phyloP scores from a whole-genome alignment of 345 rosid genomes.

The Gossypium anomalum region DNA sequence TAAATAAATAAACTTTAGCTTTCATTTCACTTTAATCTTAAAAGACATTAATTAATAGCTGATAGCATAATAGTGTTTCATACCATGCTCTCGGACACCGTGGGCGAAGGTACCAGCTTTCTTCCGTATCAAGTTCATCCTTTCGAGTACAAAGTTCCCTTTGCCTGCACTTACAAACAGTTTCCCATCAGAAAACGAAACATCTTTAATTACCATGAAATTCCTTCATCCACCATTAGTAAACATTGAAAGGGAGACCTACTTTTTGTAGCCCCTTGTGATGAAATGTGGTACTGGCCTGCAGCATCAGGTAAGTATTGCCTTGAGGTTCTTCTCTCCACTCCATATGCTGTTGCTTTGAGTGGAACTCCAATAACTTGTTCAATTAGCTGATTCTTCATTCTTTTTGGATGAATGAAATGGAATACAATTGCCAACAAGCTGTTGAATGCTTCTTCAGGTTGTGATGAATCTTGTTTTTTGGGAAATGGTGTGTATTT shows the following conservation, averaged over 20 bases:
- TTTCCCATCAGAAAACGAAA: neutral
- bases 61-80: neutral
- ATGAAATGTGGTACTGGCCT: slow-evolving; percentile 27
- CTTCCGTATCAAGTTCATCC: slow-evolving; percentile 45
- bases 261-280: slow-evolving; percentile 23
- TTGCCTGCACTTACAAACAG: slow-evolving; percentile 19
- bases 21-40: neutral
- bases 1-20: neutral
- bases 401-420: slow-evolving; percentile 5
- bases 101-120: slow-evolving; percentile 35
- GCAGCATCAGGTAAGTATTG: slow-evolving; percentile 24
- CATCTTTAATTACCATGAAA: neutral
- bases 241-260: neutral
- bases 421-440: neutral
- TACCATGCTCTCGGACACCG: slow-evolving; percentile 56
- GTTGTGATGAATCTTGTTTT: neutral
- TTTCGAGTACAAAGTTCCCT: slow-evolving; percentile 29
- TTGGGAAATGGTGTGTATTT: slow-evolving; percentile 10
- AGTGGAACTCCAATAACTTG: slow-evolving; percentile 25
- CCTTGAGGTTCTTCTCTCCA: slow-evolving; percentile 31
- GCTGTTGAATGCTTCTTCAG: neutral
- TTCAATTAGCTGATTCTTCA: slow-evolving; percentile 26
- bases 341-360: slow-evolving; percentile 19
- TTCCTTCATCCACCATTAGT: slow-evolving; percentile 19
- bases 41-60: neutral